These are phyloP conservation scores for Podaxis rugospora DNA, from an alignment of 768 basidiomycete genomes.

Conservation along the genomic window DNA sequence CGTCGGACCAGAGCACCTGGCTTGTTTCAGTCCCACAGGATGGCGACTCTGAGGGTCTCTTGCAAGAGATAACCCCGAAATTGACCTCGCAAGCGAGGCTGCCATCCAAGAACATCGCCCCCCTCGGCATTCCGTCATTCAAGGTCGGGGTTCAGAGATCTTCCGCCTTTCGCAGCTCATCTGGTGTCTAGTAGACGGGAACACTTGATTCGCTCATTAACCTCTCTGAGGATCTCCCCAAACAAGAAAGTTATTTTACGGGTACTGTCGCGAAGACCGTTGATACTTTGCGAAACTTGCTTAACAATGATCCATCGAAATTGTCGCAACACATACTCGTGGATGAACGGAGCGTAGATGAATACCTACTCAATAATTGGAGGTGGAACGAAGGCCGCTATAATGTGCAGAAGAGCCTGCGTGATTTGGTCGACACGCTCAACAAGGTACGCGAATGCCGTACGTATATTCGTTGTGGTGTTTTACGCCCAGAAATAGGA, in stretches of 20 bases:
- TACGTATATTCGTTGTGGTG: neutral
- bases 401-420: slow-evolving; percentile 73
- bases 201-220: slow-evolving; percentile 87
- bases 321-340: slow-evolving; percentile 73
- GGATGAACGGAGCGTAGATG: slow-evolving; percentile 75
- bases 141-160: slow-evolving; percentile 54
- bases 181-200: slow-evolving; percentile 62
- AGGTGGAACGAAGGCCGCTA: slow-evolving; percentile 94
- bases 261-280: slow-evolving; percentile 86
- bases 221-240: slow-evolving; percentile 90
- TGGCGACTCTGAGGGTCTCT: slow-evolving; percentile 75
- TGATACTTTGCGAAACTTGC: slow-evolving; percentile 85
- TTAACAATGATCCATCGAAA: slow-evolving; percentile 82
- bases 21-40: slow-evolving; percentile 82
- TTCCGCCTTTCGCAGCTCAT: slow-evolving; percentile 13
- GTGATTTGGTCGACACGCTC: slow-evolving; percentile 81
- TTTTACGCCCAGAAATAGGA: slow-evolving; percentile 48
- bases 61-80: slow-evolving; percentile 62
- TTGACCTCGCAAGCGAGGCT: slow-evolving; percentile 53
- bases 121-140: slow-evolving; percentile 78
- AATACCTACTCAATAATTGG: slow-evolving; percentile 80
- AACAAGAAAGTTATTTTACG: slow-evolving; percentile 87
- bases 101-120: slow-evolving; percentile 47
- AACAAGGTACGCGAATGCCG: slow-evolving; percentile 57
- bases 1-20: slow-evolving; percentile 96